Base-by-base conservation (phyloP, 2,329 filamentous ascomycete genomes). In the Cladosporium sp. region DNA sequence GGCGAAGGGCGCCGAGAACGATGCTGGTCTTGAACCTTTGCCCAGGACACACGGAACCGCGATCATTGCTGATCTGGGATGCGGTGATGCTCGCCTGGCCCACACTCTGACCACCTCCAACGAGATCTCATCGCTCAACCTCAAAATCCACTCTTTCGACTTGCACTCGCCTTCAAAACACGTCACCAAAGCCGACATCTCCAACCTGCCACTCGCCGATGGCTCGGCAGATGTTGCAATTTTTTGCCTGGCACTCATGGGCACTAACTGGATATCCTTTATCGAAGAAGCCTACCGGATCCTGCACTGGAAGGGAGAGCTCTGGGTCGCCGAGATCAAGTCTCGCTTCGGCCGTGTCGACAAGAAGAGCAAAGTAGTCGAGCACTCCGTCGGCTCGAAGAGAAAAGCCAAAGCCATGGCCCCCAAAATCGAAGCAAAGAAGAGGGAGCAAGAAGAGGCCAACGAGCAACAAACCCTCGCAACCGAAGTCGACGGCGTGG, bases 271-370 rank as follows among this genome's bases (percentile, higher is more conserved):
- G 92, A 80, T 95, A 47, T 84, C 89, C 60, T 97, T 98, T 67
- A 80, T 98, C 62, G 93, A 97, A 71, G 93, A 98, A 72, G 92
- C 92, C 12, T 95, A 89, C 74, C 84, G 93, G 48, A 78, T 97
- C 45, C 78, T 98, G 54, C 85, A 89, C 64, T 91, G 90, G 80
- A 92, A 93, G 64, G 93, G 93, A 58, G 93, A 98, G 74, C 83
- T 95, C 48, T 98, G 93, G 93, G 81, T 98, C 45, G 88, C 89
- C 41, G 93, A 98, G 72, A 96, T 98, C 71, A 97, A 97, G 74
- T 88, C 83, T 57, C 86, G 93, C 27, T 97, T 98, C 65, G 84
- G 82, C 3, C 78, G 82, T 38, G 76, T 82, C 3, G 57, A 75
- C 66, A 52, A 72, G 70, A 63, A 59, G 66, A 72, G 69, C 56